phyloP scores from a whole-genome alignment of 148 eudicot species.

The Chenopodium berlandieri region DNA sequence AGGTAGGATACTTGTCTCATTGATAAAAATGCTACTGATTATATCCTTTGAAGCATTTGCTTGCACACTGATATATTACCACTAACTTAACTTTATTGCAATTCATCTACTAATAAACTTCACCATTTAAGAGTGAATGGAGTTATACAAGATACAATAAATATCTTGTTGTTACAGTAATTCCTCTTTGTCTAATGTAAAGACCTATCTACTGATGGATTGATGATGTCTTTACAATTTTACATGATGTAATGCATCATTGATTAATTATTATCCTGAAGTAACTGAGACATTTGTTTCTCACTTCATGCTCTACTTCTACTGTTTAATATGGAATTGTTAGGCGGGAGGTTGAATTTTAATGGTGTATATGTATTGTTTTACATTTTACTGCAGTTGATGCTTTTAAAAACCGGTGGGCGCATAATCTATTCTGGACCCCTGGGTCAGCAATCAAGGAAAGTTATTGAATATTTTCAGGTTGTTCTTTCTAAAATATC shows the following conservation, averaged over 20 bases:
- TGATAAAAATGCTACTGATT: background rate
- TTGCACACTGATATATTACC: background rate
- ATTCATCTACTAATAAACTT: background rate
- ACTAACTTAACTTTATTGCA: background rate
- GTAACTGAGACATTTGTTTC: background rate
- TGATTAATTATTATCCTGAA: background rate
- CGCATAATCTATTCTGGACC: constrained; percentile 73
- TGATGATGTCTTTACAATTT: background rate
- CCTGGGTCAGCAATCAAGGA: constrained; percentile 57
- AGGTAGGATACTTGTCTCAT: constrained; percentile 36
- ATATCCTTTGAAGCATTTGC: background rate
- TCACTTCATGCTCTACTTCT: background rate
- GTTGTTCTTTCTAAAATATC: constrained; percentile 23
- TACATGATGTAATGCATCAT: background rate
- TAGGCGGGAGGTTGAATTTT: too few species aligned
- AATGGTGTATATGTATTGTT: constrained; percentile 2
- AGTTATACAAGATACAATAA: background rate
- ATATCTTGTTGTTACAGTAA: background rate
- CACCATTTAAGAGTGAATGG: background rate
- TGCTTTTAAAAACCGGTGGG: constrained; percentile 69
- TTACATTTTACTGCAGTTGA: constrained; percentile 42
- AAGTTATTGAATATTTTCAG: constrained; percentile 72
- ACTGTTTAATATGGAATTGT: background rate
- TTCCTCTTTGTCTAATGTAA: too few species aligned
- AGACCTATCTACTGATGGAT: background rate